Evolutionary conservation across 139 green algal genomes (phyloP), one percentile per base, ranked within the genome.

Genomic region (Trebouxia sp.): DNA sequence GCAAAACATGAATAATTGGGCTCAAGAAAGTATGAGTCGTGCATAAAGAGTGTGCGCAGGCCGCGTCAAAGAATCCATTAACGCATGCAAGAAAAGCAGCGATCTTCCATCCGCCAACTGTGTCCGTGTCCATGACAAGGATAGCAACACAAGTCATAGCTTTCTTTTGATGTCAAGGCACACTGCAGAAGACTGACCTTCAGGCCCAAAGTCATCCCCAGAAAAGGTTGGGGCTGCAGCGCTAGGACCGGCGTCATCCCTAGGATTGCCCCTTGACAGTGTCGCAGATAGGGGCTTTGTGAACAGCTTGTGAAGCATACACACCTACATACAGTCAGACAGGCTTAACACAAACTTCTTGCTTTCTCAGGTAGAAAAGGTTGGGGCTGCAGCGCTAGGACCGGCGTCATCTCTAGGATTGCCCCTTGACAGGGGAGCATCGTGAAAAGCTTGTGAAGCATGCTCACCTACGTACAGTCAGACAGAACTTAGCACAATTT

Each of bases 401-500:
- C 62, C 62, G 9, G 62, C 62, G 1, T 15, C 32, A 72, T 72
- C 62, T 35, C 20, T 24, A 14, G 15, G 35, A 3, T 72, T 35
- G 12, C 62, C 11, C 15, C 30, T 72, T 17, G 43, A 14, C 15
- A 41, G 20, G 14, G 17, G 6, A 82, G 88, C 43, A 86, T 79
- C 24, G 91, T 45, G 51, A 90, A 92, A 11, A 93, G 83, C 56
- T 65, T 41, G 5, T 41, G 80, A 22, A 94, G 85, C 28, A 76
- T 47, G 20, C 42, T 65, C 9, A 83, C 70, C 84, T 88, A 75
- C 76, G 77, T 12, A 10, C 26, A 17, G 1, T 17, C 50, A 58
- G n/a, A n/a, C n/a, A n/a, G n/a, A n/a, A n/a, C n/a, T n/a, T n/a
- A n/a, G n/a, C 41, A 38, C 22, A 77, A 37, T 12, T 22, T 26